Evolutionary conservation across 805 yeast species (phyloP), one percentile per base, ranked within the genome.

Genomic region (Starmerella sirachaensis): DNA sequence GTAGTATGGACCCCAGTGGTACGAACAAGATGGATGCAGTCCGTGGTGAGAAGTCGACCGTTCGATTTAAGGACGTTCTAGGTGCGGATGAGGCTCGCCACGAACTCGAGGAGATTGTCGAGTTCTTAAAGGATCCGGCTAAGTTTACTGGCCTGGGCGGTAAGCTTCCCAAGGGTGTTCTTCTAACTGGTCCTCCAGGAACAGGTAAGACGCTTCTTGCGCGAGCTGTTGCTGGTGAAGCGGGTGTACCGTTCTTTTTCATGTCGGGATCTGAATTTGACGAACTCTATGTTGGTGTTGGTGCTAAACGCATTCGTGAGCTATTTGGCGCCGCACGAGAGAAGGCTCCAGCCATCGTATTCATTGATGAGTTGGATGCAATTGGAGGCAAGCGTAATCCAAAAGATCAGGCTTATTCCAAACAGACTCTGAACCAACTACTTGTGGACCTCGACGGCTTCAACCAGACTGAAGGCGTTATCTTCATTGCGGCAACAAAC

Each of bases 191-290:
- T 31, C 98, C 98, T 26, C 98, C 98, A 29, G 98, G 98, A 62
- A 88, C 98, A 5, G 98, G 98, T 72, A 88, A 91, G 59, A 91
- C 98, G 1, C 66, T 88, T 49, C 70, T 91, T 47, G 97, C 97
- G 0, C 75, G 97, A 52, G 97, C 98, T 20, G 93, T 95, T 21
- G 98, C 98, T 6, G 97, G 97, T 47, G 97, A 88, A 62, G 97
- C 98, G 6, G 97, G 94, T 39, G 97, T 91, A 18, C 98, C 97
- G 29, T 91, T 91, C 57, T 88, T 86, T 62, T 88, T 88, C 61
- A 88, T 91, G 96, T 82, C 94, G 5, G 98, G 98, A 32, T 83
- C 95, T 1, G 98, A 91, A 59, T 91, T 91, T 57, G 99, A 93
- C 58, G 98, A 91, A 62, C 72, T 93, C 50, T 91, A 88, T 54